These are phyloP conservation scores for Tricholoma sp. DNA, from an alignment of 768 basidiomycete species.

Conservation along the genomic window DNA sequence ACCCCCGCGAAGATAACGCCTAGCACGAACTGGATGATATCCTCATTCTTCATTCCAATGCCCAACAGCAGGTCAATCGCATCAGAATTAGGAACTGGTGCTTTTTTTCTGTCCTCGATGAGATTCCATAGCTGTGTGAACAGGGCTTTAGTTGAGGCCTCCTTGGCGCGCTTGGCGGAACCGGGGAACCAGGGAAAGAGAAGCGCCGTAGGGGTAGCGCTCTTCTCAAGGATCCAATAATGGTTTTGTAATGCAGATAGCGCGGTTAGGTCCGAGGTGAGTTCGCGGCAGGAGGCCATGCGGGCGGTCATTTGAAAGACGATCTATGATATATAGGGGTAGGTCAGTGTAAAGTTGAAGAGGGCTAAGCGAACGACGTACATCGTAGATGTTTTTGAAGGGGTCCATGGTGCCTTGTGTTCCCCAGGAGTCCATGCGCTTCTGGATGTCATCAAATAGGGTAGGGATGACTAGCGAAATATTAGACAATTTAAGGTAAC, in stretches of 20 bases:
- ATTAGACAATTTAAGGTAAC: too few relatives aligned
- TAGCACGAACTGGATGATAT: slow-evolving; percentile 28
- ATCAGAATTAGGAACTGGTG: slow-evolving; percentile 21
- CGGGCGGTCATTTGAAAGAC: slow-evolving; percentile 27
- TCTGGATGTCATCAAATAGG: slow-evolving; percentile 20
- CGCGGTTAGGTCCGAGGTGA: slow-evolving; percentile 15
- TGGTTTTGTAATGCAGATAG: slow-evolving; percentile 16
- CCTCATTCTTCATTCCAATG: slow-evolving; percentile 21
- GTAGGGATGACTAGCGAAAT: slow-evolving; percentile 14
- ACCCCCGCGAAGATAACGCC: slow-evolving; percentile 32
- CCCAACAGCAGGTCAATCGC: slow-evolving; percentile 31
- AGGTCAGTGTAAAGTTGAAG: background rate
- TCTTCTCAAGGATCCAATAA: slow-evolving; percentile 25
- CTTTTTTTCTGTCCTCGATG: slow-evolving; percentile 23
- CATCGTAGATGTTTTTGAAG: slow-evolving; percentile 21
- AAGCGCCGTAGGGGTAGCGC: slow-evolving; percentile 26
- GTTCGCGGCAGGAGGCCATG: slow-evolving; percentile 24
- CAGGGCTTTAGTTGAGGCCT: slow-evolving; percentile 24
- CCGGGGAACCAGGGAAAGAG: slow-evolving; percentile 33
- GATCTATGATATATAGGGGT: slow-evolving; percentile 10
- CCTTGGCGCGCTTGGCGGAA: slow-evolving; percentile 23
- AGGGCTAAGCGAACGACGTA: slow-evolving; percentile 1
- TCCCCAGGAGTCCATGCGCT: slow-evolving; percentile 19
- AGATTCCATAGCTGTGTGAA: slow-evolving; percentile 20
- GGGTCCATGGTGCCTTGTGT: slow-evolving; percentile 19